These are phyloP conservation scores for Calonectria leucothoes DNA, from an alignment of 2,329 filamentous ascomycete genomes.

Conservation along the genomic window DNA sequence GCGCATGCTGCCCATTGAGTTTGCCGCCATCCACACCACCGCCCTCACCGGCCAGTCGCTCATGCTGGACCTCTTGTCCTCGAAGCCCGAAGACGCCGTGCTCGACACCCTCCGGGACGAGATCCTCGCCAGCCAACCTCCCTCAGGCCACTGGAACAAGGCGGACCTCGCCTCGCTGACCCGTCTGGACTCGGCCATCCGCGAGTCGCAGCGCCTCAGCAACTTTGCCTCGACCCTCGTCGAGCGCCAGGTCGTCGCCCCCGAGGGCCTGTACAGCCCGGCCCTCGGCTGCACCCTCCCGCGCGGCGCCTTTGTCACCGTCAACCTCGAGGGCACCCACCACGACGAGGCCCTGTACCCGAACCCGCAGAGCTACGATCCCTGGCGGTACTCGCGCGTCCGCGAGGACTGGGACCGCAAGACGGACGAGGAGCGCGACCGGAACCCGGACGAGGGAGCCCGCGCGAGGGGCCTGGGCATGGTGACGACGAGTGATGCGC, in stretches of 20 bases:
- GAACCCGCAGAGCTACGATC: conserved; percentile 57
- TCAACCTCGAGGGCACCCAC: conserved; percentile 58
- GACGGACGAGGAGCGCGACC: conserved; percentile 41
- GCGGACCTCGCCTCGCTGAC: conserved; percentile 54
- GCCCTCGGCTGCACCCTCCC: conserved; percentile 49
- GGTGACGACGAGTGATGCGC: conserved; percentile 63
- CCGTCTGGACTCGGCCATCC: conserved; percentile 63
- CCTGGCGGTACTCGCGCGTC: conserved; percentile 59
- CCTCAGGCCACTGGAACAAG: conserved; percentile 59
- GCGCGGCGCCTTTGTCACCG: conserved; percentile 54
- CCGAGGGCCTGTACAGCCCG: conserved; percentile 56
- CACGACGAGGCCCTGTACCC: conserved; percentile 59
- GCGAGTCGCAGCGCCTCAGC: conserved; percentile 63
- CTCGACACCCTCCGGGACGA: conserved; percentile 58
- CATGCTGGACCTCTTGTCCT: conserved; percentile 59
- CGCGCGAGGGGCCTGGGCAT: conserved; percentile 57
- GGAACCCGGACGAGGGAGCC: conserved; percentile 45
- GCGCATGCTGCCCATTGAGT: conserved; percentile 66
- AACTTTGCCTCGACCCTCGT: conserved; percentile 59
- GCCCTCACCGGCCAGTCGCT: conserved; percentile 61
- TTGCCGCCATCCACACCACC: conserved; percentile 70
- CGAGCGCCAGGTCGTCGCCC: conserved; percentile 57
- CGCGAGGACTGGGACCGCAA: conserved; percentile 52
- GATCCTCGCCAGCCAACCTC: conserved; percentile 41
- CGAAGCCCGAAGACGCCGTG: conserved; percentile 48